These are phyloP conservation scores for Eucalyptus cladocalyx DNA, from an alignment of 345 rosid species.

Conservation along the genomic window DNA sequence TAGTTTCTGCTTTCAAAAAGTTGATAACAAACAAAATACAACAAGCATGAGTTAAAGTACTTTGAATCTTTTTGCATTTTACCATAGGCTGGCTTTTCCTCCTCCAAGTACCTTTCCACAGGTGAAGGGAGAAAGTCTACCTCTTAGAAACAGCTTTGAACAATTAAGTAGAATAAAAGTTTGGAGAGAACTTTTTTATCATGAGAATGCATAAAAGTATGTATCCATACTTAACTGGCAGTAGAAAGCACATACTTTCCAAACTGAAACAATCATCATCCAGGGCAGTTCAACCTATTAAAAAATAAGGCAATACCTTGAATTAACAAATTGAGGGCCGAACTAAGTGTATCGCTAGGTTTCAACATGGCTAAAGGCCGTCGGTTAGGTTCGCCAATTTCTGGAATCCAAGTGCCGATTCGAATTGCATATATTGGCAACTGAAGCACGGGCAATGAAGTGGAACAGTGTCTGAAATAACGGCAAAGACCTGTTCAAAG, in stretches of 20 bases:
- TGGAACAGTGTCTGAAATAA: slow-evolving; percentile 75
- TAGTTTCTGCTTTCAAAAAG: background rate
- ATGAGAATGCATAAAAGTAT: background rate
- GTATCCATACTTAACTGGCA: background rate
- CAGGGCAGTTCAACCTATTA: background rate
- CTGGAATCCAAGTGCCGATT: slow-evolving; percentile 92
- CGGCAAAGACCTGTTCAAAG: slow-evolving; percentile 74
- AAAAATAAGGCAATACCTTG: slow-evolving; percentile 28
- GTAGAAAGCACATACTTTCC: background rate
- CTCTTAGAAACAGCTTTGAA: background rate
- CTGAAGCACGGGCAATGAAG: slow-evolving; percentile 86
- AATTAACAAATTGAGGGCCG: slow-evolving; percentile 50
- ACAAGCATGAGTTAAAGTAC: background rate
- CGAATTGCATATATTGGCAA: slow-evolving; percentile 71
- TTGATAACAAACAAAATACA: background rate
- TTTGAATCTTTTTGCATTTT: background rate
- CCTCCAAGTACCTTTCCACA: background rate
- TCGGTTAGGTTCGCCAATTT: slow-evolving; percentile 63
- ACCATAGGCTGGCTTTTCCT: background rate
- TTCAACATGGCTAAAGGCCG: slow-evolving; percentile 48
- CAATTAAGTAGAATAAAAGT: background rate
- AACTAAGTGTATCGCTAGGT: slow-evolving; percentile 49
- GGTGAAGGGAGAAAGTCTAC: background rate
- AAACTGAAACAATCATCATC: background rate
- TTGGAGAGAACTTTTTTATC: background rate